Percentiles rank a stretch among this genome's conserved stretches.
These are phyloP conservation scores for Chytriomyces sp. DNA, from an alignment of 192 early-diverging fungal species.

Conservation along the genomic window DNA sequence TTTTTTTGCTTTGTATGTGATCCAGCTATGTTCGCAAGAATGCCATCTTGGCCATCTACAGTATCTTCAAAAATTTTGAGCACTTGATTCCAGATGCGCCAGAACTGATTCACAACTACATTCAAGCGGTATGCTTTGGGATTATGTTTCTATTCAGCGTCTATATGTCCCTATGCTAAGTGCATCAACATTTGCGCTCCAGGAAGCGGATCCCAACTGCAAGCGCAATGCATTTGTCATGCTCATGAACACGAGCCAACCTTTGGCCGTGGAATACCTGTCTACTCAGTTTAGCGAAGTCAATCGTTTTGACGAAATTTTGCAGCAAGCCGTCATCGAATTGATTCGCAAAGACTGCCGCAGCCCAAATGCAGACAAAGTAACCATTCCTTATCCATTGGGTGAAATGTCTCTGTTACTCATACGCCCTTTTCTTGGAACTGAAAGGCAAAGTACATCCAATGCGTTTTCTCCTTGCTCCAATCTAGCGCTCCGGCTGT, in stretches of 20 bases:
- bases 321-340: slow-evolving; percentile 94
- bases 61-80: slow-evolving; percentile 88
- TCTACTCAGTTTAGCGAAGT: slow-evolving; percentile 75
- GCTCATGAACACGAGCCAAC: slow-evolving; percentile 78
- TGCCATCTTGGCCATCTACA: slow-evolving; percentile 89
- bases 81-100: slow-evolving; percentile 94
- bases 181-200: background rate
- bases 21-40: slow-evolving; percentile 96
- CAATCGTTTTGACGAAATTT: slow-evolving; percentile 81
- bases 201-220: slow-evolving; percentile 93
- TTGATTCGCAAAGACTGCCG: slow-evolving; percentile 91
- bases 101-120: slow-evolving; percentile 76
- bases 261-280: slow-evolving; percentile 85
- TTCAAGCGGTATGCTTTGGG: slow-evolving; percentile 33
- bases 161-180: background rate
- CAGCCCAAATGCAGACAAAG: slow-evolving; percentile 82
- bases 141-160: background rate
- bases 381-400: slow-evolving; percentile 18
- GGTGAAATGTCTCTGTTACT: background rate
- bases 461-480: slow-evolving; percentile 86
- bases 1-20: too few species aligned
- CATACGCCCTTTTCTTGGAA: background rate
- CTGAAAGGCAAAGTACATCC: slow-evolving; percentile 83
- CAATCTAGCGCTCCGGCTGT: slow-evolving; percentile 83
- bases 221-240: slow-evolving; percentile 95